phyloP scores from a whole-genome alignment of 441 rosid species.

The Mallotus japonicus region DNA sequence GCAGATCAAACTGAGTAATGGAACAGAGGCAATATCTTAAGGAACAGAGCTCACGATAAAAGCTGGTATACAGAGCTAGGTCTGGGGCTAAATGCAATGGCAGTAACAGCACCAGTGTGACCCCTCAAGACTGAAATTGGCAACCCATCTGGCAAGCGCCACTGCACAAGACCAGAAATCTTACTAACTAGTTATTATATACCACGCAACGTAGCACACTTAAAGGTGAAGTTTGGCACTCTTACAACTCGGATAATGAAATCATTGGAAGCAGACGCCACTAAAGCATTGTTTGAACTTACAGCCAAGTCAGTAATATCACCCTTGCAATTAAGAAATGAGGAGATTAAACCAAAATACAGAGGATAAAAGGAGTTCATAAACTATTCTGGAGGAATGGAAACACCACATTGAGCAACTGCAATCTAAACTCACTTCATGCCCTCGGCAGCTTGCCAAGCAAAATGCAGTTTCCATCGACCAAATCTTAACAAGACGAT shows the following conservation, averaged over 20 bases:
- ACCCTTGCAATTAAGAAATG: constrained; percentile 60
- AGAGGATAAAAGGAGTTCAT: constrained; percentile 13
- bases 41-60: constrained; percentile 72
- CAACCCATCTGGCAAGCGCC: constrained; percentile 98
- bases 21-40: constrained; percentile 8
- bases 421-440: constrained; percentile 70
- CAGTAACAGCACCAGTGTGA: constrained; percentile 94
- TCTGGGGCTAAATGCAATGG: constrained; percentile 95
- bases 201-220: constrained; percentile 17
- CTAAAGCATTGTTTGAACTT: constrained; percentile 83
- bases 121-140: constrained; percentile 94
- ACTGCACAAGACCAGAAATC: constrained; percentile 49
- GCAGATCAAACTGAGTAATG: constrained; percentile 11
- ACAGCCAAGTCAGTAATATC: constrained; percentile 99
- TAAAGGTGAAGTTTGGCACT: constrained; percentile 19
- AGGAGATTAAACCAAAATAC: constrained; percentile 27
- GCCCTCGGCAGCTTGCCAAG: constrained; percentile 99
- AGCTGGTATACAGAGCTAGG: constrained; percentile 79
- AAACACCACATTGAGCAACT: constrained; percentile 15
- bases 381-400: constrained; percentile 1
- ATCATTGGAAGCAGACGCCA: constrained; percentile 98
- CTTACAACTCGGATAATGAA: constrained; percentile 92
- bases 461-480: constrained; percentile 99
- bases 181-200: constrained; percentile 10
- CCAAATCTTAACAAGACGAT: constrained; percentile 99